Conservation (phyloP, 2,329 filamentous ascomycete genomes). For the Tolypocladium nubicola region DNA sequence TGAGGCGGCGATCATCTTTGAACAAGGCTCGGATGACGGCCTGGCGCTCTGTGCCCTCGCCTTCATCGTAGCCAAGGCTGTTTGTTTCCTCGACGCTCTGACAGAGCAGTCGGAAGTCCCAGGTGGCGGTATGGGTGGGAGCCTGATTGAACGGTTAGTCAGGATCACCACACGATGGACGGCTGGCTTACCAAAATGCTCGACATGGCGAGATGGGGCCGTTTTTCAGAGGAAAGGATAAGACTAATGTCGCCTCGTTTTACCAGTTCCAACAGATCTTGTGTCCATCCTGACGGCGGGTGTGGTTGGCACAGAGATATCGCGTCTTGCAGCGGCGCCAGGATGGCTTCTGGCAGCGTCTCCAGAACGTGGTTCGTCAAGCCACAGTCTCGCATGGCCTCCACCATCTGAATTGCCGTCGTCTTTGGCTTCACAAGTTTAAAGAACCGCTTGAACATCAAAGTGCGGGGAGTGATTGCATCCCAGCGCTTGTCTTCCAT, state of each 20-base stretch:
- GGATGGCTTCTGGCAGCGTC: conserved; percentile 75
- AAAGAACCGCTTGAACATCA: conserved; percentile 61
- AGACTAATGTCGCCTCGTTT: conserved; percentile 72
- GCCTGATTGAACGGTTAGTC: conserved; percentile 23
- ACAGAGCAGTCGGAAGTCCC: conserved; percentile 74
- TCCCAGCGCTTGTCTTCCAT: conserved; percentile 31
- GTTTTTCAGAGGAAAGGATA: conserved; percentile 38
- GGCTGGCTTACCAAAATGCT: conserved; percentile 30
- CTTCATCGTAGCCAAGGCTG: conserved; percentile 58
- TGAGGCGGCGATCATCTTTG: conserved; percentile 78
- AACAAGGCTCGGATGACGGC: conserved; percentile 80
- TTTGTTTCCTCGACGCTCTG: conserved; percentile 50
- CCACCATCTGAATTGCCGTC: conserved; percentile 53
- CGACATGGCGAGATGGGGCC: conserved; percentile 18
- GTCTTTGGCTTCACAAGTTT: conserved; percentile 39
- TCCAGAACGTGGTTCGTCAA: conserved; percentile 61
- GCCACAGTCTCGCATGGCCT: conserved; percentile 61
- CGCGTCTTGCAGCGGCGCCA: conserved; percentile 69
- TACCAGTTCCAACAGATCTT: conserved; percentile 61
- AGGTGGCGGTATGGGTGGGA: conserved; percentile 53
- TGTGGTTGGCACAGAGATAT: conserved; percentile 76
- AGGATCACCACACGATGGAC: neutral
- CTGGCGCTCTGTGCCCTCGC: conserved; percentile 74
- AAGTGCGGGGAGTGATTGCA: conserved; percentile 51
- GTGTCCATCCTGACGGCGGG: conserved; percentile 68